Conservation (phyloP, 768 basidiomycete genomes). For the Chalciporus sphaerocephalus region DNA sequence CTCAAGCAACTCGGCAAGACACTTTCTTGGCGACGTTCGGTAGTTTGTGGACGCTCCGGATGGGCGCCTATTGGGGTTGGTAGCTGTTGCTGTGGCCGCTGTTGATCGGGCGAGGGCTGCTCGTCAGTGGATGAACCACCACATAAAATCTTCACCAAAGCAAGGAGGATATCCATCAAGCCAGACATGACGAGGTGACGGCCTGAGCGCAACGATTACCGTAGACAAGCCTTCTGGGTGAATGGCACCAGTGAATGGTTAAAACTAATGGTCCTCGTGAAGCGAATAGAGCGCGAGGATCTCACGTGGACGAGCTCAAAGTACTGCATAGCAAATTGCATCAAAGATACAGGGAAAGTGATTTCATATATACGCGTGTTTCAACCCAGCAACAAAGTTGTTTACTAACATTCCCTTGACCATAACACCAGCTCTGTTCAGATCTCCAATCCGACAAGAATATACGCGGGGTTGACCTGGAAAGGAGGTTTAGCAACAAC, state of each 20-base stretch:
- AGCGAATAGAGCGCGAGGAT: background rate
- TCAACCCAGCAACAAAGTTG: slow-evolving; percentile 25
- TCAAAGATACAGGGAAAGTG: background rate
- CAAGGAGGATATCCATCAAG: slow-evolving; percentile 25
- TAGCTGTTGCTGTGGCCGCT: slow-evolving; percentile 12
- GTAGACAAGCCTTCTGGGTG: too few relatives aligned
- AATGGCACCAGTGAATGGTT: too few relatives aligned
- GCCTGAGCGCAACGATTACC: background rate
- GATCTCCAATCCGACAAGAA: slow-evolving; percentile 85
- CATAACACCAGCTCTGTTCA: slow-evolving; percentile 28
- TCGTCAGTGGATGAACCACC: slow-evolving; percentile 18
- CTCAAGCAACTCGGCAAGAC: background rate
- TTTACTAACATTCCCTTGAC: slow-evolving; percentile 28
- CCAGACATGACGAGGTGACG: slow-evolving; percentile 16
- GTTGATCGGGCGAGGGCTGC: slow-evolving; percentile 3
- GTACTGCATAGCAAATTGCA: background rate
- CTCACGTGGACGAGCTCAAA: too few relatives aligned
- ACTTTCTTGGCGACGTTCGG: slow-evolving; percentile 15
- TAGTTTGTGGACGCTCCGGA: slow-evolving; percentile 1
- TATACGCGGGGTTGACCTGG: slow-evolving; percentile 68
- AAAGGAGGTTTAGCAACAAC: slow-evolving; percentile 81
- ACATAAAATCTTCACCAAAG: slow-evolving; percentile 22
- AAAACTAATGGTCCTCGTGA: background rate
- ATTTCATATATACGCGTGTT: slow-evolving; percentile 7
- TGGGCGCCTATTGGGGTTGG: background rate